A percentile compares a stretch with the other conserved stretches of the same genome.
These are phyloP conservation scores for Paecilomyces dactylethromorphus DNA, from an alignment of 2,329 filamentous ascomycete genomes.

Conservation along the genomic window DNA sequence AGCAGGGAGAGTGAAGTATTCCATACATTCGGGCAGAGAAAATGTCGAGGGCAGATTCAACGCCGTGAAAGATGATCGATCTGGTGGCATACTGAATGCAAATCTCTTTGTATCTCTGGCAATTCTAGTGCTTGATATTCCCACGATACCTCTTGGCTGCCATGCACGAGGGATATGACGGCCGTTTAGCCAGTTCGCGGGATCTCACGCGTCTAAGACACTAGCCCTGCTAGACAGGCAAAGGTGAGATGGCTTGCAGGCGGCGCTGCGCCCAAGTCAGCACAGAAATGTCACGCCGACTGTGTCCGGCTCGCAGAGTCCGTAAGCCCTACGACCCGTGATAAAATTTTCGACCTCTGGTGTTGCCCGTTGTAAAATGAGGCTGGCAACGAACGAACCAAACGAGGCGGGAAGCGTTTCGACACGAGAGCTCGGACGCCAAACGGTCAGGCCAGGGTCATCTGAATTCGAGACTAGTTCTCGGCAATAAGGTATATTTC, in stretches of 20 bases:
- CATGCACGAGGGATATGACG: background rate
- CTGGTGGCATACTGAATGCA: constrained; percentile 33
- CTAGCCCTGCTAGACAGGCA: background rate
- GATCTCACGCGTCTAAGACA: background rate
- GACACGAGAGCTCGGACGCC: background rate
- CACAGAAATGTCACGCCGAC: background rate
- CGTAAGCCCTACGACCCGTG: background rate
- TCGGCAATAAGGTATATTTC: background rate
- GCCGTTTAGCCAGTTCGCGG: background rate
- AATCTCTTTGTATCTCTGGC: background rate
- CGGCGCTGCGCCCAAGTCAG: background rate
- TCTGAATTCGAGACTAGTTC: background rate
- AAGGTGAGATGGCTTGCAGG: background rate
- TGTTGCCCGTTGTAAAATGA: background rate
- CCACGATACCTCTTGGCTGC: background rate
- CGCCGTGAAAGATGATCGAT: constrained; percentile 37
- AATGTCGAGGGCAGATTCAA: constrained; percentile 40
- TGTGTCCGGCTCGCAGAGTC: background rate
- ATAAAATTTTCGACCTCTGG: background rate
- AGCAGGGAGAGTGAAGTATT: constrained; percentile 43
- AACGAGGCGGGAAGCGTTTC: background rate
- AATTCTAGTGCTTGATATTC: background rate
- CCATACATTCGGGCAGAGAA: constrained; percentile 40
- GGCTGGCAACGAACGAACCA: background rate
- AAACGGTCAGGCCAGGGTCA: background rate